Percentiles rank a stretch among this genome's conserved stretches.
Evolutionary conservation across 2,329 filamentous ascomycete species (phyloP).

Genomic region (Torrubiella hemipterigena): DNA sequence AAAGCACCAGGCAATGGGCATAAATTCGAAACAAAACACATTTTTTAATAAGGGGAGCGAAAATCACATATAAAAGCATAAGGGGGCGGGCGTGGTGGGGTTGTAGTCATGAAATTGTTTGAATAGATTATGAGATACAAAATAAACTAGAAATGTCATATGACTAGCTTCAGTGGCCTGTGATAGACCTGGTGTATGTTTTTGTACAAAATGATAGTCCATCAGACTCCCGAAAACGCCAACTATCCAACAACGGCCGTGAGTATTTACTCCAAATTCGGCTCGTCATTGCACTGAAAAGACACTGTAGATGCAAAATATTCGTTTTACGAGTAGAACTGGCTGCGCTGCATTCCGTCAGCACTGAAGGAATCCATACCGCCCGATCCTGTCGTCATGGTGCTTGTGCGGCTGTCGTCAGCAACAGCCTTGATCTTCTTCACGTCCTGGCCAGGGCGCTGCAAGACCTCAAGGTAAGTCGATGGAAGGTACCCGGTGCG

Average conservation of each 20-base stretch:
- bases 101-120: constrained; percentile 2
- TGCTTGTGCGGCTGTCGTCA: constrained; percentile 35
- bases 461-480: constrained; percentile 73
- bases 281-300: neutral
- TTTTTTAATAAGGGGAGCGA: neutral
- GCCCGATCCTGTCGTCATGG: constrained; percentile 33
- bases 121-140: neutral
- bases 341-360: constrained; percentile 45
- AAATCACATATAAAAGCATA: too few relatives aligned
- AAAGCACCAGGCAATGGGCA: constrained; percentile 6
- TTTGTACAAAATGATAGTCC: neutral
- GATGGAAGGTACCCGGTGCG: constrained; percentile 84
- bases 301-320: neutral
- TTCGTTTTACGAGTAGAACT: constrained; percentile 39
- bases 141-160: neutral
- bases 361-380: constrained; percentile 41
- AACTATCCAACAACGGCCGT: neutral
- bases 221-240: constrained; percentile 5
- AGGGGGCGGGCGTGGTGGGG: constrained; percentile 2
- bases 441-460: constrained; percentile 36
- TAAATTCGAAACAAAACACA: neutral
- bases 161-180: neutral
- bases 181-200: neutral
- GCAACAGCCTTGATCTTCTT: constrained; percentile 40
- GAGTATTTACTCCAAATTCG: neutral